Evolutionary conservation across 306 rosid genomes (phyloP), one percentile per base, ranked within the genome.

Genomic region (Corylus heterophylla): DNA sequence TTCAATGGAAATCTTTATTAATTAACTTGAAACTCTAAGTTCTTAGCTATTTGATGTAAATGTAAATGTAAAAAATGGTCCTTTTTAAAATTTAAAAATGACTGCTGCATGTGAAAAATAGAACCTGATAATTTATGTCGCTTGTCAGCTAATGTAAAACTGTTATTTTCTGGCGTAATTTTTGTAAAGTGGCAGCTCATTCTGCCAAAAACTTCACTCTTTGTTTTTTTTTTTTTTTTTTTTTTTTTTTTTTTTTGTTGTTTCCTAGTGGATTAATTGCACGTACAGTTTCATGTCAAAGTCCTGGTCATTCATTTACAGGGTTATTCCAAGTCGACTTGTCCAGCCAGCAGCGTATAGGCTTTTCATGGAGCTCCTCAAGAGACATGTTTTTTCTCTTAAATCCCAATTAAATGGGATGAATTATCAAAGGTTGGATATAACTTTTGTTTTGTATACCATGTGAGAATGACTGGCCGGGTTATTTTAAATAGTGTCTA

Each of bases 311-410:
- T 80, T 71, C 12, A 58, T 74, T 84, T 77, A 52, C 92, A 95
- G 99, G 90, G 97, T 93, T 73, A 84, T 91, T 85, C 95, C 99
- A 63, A 86, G 89, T 73, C 85, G 99, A 76, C 85, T 74, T 76
- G 80, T 72, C 76, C 97, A 91, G 82, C 98, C 98, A 22, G 94
- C 83, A n/a, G 97, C 98, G 1, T 95, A 91, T 79, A 89, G 99
- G 78, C 89, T 93, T 70, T 95, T 91, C 71, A 77, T 95, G 89
- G 99, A 95, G 76, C 93, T 95, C 37, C 84, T 93, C 70, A 90
- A 85, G 81, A 89, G 89, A 74, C 93, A 93, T 83, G 89, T 86
- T 71, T 95, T 91, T 82, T 70, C 81, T 12, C 89, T 95, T 68
- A 90, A 92, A 79, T 86, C 90, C 82, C 96, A 86, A 88, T 88